Conservation (phyloP, 2,329 filamentous ascomycete genomes). For the Didymella keratinophila region DNA sequence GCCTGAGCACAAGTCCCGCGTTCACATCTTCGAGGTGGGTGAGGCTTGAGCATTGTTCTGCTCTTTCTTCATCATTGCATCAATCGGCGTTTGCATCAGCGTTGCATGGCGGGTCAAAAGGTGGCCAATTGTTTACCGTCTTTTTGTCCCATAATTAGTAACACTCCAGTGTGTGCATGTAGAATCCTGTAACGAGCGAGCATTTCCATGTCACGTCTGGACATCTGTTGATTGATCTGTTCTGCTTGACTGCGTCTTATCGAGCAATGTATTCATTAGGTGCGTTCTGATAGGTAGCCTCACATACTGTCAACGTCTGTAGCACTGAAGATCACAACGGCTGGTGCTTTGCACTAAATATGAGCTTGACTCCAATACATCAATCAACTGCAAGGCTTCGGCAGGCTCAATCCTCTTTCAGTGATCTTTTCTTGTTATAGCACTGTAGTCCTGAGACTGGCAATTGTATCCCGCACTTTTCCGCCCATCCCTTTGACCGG, state of each 20-base stretch:
- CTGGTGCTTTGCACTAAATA: too few species aligned
- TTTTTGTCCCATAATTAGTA: not conserved
- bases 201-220: not conserved
- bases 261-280: too few species aligned
- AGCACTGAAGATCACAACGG: too few species aligned
- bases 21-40: slow-evolving; percentile 53
- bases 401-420: not conserved
- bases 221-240: not conserved
- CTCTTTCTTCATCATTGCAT: slow-evolving; percentile 11
- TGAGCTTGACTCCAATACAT: not conserved
- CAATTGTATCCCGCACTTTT: slow-evolving; percentile 14
- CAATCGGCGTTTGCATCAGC: slow-evolving; percentile 21
- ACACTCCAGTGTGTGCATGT: not conserved
- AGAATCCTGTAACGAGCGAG: not conserved
- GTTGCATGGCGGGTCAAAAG: slow-evolving; percentile 19
- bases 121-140: not conserved
- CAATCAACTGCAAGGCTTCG: not conserved
- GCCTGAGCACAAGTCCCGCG: slow-evolving; percentile 47
- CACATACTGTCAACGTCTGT: too few species aligned
- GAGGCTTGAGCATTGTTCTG: slow-evolving; percentile 25
- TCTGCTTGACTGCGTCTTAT: too few species aligned
- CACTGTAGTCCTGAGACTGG: not conserved
- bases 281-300: too few species aligned
- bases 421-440: not conserved
- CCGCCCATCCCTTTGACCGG: slow-evolving; percentile 13